Evolutionary conservation across 2,329 filamentous ascomycete species (phyloP).

Genomic region (Cladosporium sp.): DNA sequence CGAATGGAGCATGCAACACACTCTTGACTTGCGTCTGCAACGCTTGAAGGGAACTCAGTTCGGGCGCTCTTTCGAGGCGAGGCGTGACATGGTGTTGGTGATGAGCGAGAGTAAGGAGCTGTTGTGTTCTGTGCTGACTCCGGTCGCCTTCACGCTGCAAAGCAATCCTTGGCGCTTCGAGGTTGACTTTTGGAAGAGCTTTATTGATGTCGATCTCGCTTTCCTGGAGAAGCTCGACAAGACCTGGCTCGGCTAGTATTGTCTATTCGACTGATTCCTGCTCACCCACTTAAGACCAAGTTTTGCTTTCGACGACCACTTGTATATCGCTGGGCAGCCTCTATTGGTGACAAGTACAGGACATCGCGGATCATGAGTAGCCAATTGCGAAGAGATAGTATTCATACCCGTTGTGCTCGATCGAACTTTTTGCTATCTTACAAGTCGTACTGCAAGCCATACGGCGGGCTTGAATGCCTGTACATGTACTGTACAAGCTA

Average conservation of each 20-base stretch:
- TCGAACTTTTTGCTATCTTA: too few relatives aligned
- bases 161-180: conserved; percentile 48
- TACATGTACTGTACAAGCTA: too few relatives aligned
- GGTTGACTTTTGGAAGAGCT: conserved; percentile 51
- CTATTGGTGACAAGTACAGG: too few relatives aligned
- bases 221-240: conserved; percentile 43
- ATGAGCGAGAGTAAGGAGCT: conserved; percentile 44
- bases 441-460: too few relatives aligned
- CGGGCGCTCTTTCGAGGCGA: conserved; percentile 28
- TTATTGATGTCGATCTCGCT: conserved; percentile 44
- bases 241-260: conserved; percentile 31
- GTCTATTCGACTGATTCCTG: too few relatives aligned
- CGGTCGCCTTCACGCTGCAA: conserved; percentile 44
- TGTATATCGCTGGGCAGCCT: too few relatives aligned
- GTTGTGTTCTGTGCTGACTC: conserved; percentile 36
- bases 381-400: too few relatives aligned
- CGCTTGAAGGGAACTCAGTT: conserved; percentile 28
- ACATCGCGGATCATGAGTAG: too few relatives aligned
- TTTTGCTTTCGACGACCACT: too few relatives aligned
- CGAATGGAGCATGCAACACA: conserved; percentile 44
- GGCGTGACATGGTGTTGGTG: conserved; percentile 43
- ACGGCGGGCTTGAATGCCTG: too few relatives aligned
- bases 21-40: conserved; percentile 32
- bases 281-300: too few relatives aligned
- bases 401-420: too few relatives aligned